These are phyloP conservation scores for Chaetomium sp. DNA, from an alignment of 2,329 filamentous ascomycete species.

Conservation along the genomic window DNA sequence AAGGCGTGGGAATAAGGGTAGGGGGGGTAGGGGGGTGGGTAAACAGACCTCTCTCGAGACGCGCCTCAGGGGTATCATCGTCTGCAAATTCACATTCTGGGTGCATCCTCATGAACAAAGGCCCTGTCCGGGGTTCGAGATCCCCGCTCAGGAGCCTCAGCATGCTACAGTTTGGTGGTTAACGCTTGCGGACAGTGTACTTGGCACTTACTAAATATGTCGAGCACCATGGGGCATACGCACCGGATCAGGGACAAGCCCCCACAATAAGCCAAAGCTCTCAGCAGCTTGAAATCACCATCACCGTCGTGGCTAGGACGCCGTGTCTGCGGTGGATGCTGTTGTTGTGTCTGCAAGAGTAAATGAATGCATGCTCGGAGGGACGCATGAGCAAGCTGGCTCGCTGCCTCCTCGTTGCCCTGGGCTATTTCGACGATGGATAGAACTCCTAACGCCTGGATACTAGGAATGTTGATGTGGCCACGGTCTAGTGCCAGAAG, in stretches of 20 bases:
- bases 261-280: conserved; percentile 20
- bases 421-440: conserved; percentile 19
- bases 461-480: conserved; percentile 16
- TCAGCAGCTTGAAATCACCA: conserved; percentile 14
- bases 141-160: conserved; percentile 21
- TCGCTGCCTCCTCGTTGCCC: conserved; percentile 22
- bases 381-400: conserved; percentile 16
- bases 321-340: background rate
- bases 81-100: conserved; percentile 8
- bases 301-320: background rate
- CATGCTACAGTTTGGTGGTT: conserved; percentile 6
- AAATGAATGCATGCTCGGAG: conserved; percentile 18
- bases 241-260: conserved; percentile 21
- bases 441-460: conserved; percentile 21
- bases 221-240: background rate
- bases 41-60: conserved; percentile 20
- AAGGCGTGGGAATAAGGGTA: background rate
- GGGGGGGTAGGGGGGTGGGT: background rate
- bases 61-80: conserved; percentile 18
- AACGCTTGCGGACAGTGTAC: background rate
- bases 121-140: conserved; percentile 20
- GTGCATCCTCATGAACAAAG: conserved; percentile 22
- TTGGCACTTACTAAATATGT: background rate
- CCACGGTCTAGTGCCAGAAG: conserved; percentile 12
- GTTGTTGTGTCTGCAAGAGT: conserved; percentile 8